Evolutionary conservation across 140 eudicot species (phyloP).

Genomic region (Cichorium intybus): DNA sequence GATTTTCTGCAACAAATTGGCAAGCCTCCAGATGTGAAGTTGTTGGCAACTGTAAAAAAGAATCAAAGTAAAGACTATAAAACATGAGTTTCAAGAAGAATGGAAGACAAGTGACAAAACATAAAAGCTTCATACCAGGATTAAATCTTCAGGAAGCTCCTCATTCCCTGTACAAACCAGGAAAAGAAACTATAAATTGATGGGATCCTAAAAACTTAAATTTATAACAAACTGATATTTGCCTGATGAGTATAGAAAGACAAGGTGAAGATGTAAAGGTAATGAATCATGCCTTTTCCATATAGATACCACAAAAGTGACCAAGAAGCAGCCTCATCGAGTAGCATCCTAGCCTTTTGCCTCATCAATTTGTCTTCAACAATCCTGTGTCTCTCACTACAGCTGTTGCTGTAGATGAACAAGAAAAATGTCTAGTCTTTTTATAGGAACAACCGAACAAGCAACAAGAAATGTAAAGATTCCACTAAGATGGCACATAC

Average conservation of each 20-base stretch:
- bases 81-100: constrained; percentile 5
- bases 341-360: constrained; percentile 78
- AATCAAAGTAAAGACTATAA: neutral
- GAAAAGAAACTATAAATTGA: constrained; percentile 9
- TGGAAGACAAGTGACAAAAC: constrained; percentile 1
- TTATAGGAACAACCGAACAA: neutral
- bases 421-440: constrained; percentile 2
- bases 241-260: neutral
- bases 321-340: constrained; percentile 99
- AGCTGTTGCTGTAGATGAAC: constrained; percentile 58
- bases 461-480: neutral
- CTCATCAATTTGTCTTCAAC: constrained; percentile 93
- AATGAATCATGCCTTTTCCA: constrained; percentile 66
- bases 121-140: constrained; percentile 50
- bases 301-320: constrained; percentile 96
- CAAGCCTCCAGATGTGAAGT: constrained; percentile 97
- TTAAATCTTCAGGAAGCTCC: constrained; percentile 66
- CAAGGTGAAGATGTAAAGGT: neutral
- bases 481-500: constrained; percentile 34
- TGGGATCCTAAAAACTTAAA: neutral
- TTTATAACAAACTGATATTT: neutral
- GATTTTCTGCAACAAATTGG: constrained; percentile 70
- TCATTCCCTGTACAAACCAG: constrained; percentile 60
- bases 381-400: constrained; percentile 67
- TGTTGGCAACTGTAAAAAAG: constrained; percentile 60